Evolutionary conservation across 2,329 filamentous ascomycete genomes (phyloP).

Genomic region (Colletotrichum orchidophilum): DNA sequence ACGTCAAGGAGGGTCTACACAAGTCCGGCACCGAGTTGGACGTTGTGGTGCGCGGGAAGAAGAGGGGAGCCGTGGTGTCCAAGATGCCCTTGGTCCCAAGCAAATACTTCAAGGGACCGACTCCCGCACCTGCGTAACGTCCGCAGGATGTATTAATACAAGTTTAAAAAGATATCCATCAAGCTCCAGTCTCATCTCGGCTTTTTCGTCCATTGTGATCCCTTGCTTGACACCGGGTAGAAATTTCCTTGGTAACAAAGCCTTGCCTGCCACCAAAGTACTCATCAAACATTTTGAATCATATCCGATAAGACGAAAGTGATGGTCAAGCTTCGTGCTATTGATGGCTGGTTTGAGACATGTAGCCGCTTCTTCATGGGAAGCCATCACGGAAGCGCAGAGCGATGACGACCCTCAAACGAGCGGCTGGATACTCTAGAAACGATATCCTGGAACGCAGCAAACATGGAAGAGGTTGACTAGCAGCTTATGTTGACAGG

Average conservation of each 20-base stretch:
- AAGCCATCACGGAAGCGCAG: conserved; percentile 48
- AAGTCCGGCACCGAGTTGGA: conserved; percentile 85
- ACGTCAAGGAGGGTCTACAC: conserved; percentile 82
- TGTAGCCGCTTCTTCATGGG: conserved; percentile 44
- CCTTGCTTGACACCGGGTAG: background rate
- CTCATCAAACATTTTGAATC: background rate
- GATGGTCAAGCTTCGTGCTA: background rate
- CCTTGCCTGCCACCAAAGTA: background rate
- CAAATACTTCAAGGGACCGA: conserved; percentile 74
- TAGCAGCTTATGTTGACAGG: conserved; percentile 29
- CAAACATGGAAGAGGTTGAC: conserved; percentile 22
- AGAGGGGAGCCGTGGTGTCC: conserved; percentile 77
- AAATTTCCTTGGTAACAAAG: background rate
- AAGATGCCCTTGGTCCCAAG: conserved; percentile 90
- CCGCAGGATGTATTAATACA: conserved; percentile 18
- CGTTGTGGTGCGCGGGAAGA: conserved; percentile 80
- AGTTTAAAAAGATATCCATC: conserved; percentile 28
- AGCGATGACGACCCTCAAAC: conserved; percentile 52
- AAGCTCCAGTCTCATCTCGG: background rate
- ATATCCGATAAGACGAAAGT: conserved; percentile 1
- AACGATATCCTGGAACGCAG: conserved; percentile 29
- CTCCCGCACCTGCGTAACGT: conserved; percentile 23
- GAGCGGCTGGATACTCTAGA: conserved; percentile 33
- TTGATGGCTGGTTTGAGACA: background rate
- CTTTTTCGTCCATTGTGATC: background rate